Conservation (phyloP, 257 asterid species). For the Solanum ossicruentum region DNA sequence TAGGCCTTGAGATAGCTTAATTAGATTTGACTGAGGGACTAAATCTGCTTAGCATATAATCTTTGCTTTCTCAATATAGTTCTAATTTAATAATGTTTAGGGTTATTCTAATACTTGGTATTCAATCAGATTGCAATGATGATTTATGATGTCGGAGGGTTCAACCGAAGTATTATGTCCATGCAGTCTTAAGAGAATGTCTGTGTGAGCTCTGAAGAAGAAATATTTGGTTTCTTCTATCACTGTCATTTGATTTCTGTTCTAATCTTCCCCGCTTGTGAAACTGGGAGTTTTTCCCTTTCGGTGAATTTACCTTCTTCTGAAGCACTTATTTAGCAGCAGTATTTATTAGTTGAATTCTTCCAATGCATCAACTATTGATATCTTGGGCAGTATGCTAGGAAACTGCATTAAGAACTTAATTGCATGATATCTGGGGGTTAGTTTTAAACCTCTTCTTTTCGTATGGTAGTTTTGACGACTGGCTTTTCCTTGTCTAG, state of each 20-base stretch:
- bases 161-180: not conserved
- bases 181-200: constrained; percentile 8
- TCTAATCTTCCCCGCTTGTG: not conserved
- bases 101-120: not conserved
- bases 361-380: not conserved
- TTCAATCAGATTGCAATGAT: constrained; percentile 3
- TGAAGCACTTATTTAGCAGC: not conserved
- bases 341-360: not conserved
- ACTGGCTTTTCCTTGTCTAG: constrained; percentile 30
- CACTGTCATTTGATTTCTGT: not conserved
- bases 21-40: not conserved
- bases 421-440: not conserved
- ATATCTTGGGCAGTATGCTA: not conserved
- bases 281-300: not conserved
- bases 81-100: not conserved
- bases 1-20: not conserved
- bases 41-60: not conserved
- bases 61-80: not conserved
- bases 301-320: not conserved
- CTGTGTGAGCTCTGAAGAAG: not conserved
- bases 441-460: not conserved
- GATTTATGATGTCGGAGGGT: constrained; percentile 1
- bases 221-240: not conserved
- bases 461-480: constrained; percentile 13
- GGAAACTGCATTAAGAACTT: not conserved